phyloP scores from a whole-genome alignment of 1,284 basidiomycete genomes.

The Ceratobasidium sp. region DNA sequence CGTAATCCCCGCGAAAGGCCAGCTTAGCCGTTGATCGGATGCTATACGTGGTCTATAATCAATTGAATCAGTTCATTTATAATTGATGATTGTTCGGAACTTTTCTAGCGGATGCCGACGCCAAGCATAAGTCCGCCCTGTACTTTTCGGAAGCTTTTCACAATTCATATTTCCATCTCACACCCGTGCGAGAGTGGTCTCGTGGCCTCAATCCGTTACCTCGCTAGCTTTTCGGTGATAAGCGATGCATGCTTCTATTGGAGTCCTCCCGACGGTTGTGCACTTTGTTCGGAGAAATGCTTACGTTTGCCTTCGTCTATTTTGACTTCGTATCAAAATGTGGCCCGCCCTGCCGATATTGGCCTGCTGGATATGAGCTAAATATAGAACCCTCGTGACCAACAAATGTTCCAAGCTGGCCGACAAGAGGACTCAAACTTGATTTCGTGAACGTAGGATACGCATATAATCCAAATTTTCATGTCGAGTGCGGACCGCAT shows the following conservation, averaged over 20 bases:
- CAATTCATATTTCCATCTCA: neutral
- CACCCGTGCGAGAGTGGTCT: neutral
- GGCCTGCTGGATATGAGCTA: neutral
- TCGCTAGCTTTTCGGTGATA: constrained; percentile 26
- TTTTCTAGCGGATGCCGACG: no score
- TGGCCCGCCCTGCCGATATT: neutral
- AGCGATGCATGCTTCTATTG: neutral
- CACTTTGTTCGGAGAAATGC: neutral
- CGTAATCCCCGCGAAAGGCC: no score
- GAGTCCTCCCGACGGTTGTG: neutral
- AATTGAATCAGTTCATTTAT: no score
- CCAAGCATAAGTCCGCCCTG: no score
- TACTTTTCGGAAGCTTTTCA: neutral
- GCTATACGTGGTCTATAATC: no score
- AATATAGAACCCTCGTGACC: constrained; percentile 27
- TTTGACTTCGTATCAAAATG: constrained; percentile 1
- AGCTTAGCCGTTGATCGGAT: no score
- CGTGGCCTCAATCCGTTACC: neutral
- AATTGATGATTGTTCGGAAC: no score
- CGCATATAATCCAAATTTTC: neutral
- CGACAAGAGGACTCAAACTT: neutral
- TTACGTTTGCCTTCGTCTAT: neutral
- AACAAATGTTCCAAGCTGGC: neutral
- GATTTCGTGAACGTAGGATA: no score
- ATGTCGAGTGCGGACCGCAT: neutral